These are phyloP conservation scores for Saccharomycopsis hybrid DNA, from an alignment of 1,139 yeast genomes.

Conservation along the genomic window DNA sequence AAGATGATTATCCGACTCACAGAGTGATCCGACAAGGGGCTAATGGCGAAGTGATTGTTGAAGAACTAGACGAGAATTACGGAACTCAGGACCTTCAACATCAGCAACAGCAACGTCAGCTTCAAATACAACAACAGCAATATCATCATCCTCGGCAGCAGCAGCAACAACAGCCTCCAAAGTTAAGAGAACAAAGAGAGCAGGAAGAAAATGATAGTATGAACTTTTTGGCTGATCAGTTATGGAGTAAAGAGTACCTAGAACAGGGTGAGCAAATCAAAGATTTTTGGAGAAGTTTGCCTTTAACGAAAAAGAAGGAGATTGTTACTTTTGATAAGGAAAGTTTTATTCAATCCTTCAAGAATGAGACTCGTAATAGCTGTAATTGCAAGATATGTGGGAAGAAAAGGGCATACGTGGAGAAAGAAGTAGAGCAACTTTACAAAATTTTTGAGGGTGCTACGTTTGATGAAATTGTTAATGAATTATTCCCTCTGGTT, in stretches of 20 bases:
- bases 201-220: conserved; percentile 14
- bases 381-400: conserved; percentile 22
- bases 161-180: too few species aligned
- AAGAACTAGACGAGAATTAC: conserved; percentile 27
- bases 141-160: too few species aligned
- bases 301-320: conserved; percentile 52
- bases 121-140: conserved; percentile 13
- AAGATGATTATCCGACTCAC: conserved; percentile 63
- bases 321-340: conserved; percentile 65
- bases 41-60: conserved; percentile 68
- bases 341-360: conserved; percentile 60
- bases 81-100: conserved; percentile 6
- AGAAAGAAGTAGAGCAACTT: background rate
- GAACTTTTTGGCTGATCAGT: conserved; percentile 25
- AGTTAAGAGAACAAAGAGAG: background rate
- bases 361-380: conserved; percentile 31
- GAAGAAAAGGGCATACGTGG: conserved; percentile 23
- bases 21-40: conserved; percentile 67
- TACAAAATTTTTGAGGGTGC: conserved; percentile 1
- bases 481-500: conserved; percentile 11
- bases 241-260: conserved; percentile 27
- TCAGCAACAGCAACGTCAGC: conserved; percentile 12
- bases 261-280: conserved; percentile 55
- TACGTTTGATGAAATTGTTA: conserved; percentile 9
- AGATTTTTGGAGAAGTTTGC: conserved; percentile 66